These are phyloP conservation scores for Globisporangium polare DNA, from an alignment of 352 stramenopile species.

Conservation along the genomic window DNA sequence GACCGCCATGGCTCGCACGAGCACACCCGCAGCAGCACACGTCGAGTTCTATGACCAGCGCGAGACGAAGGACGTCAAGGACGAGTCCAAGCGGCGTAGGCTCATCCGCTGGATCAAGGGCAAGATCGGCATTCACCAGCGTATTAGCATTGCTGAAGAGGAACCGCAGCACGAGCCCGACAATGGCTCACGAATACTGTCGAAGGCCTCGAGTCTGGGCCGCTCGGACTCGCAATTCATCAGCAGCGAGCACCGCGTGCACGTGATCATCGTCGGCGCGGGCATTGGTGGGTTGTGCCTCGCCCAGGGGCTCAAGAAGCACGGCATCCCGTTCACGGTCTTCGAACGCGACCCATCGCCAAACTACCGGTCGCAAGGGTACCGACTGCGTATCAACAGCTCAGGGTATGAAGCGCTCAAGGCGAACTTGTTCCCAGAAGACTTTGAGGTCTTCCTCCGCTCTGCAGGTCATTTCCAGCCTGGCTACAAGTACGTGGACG, in stretches of 20 bases:
- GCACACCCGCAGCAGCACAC: not conserved
- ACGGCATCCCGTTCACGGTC: slow-evolving; percentile 60
- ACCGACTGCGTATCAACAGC: slow-evolving; percentile 57
- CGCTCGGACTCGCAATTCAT: not conserved
- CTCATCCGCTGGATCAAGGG: slow-evolving; percentile 66
- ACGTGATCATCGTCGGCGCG: slow-evolving; percentile 46
- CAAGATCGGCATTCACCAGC: slow-evolving; percentile 33
- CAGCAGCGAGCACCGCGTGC: slow-evolving; percentile 16
- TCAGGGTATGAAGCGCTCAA: slow-evolving; percentile 58
- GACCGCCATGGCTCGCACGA: slow-evolving; percentile 11
- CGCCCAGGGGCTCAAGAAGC: slow-evolving; percentile 52
- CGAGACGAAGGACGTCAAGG: slow-evolving; percentile 23
- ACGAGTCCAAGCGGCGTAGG: slow-evolving; percentile 52
- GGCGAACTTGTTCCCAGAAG: slow-evolving; percentile 29
- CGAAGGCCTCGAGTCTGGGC: not conserved
- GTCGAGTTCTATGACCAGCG: slow-evolving; percentile 37
- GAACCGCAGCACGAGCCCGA: slow-evolving; percentile 1
- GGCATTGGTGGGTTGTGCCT: slow-evolving; percentile 61
- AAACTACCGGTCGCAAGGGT: slow-evolving; percentile 61
- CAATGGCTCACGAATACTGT: not conserved
- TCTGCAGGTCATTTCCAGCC: slow-evolving; percentile 51
- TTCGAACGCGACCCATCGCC: slow-evolving; percentile 60
- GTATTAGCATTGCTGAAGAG: slow-evolving; percentile 18
- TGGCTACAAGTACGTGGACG: slow-evolving; percentile 47
- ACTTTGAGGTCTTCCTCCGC: slow-evolving; percentile 58